These are phyloP conservation scores for Aureobasidium subglaciale DNA, from an alignment of 2,329 filamentous ascomycete genomes.

Conservation along the genomic window DNA sequence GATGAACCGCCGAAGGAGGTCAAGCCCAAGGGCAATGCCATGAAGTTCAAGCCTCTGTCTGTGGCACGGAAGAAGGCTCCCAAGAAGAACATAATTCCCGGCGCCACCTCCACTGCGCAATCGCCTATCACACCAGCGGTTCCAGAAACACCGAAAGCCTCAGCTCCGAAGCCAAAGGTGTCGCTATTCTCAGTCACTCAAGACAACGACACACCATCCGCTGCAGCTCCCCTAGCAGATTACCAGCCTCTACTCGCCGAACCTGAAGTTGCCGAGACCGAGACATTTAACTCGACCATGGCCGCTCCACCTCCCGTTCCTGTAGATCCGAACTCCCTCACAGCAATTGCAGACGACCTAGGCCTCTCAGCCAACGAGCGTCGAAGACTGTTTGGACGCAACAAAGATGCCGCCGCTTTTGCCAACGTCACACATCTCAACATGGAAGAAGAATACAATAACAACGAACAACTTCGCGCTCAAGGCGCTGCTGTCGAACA, in stretches of 20 bases:
- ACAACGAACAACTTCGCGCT: conserved; percentile 70
- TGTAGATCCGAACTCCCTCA: conserved; percentile 49
- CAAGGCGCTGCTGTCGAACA: conserved; percentile 62
- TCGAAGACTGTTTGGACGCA: conserved; percentile 78
- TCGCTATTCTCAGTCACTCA: conserved; percentile 62
- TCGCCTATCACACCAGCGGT: conserved; percentile 19
- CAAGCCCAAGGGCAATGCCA: conserved; percentile 67
- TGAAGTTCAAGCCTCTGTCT: conserved; percentile 85
- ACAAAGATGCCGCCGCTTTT: conserved; percentile 25
- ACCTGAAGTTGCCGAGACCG: background rate
- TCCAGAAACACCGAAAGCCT: conserved; percentile 9
- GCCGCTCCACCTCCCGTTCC: conserved; percentile 9
- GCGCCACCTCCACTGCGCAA: conserved; percentile 20
- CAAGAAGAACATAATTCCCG: conserved; percentile 47
- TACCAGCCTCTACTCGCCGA: conserved; percentile 33
- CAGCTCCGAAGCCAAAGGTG: conserved; percentile 49
- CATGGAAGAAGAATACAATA: conserved; percentile 76
- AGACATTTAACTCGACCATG: background rate
- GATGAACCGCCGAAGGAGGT: conserved; percentile 51
- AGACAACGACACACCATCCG: conserved; percentile 25
- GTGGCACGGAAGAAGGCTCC: conserved; percentile 69
- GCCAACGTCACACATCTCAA: conserved; percentile 79
- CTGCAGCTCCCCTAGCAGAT: conserved; percentile 18
- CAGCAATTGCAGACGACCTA: conserved; percentile 66
- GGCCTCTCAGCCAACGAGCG: conserved; percentile 70